phyloP scores from a whole-genome alignment of 2,329 filamentous ascomycete species.

The Talaromyces sp. region DNA sequence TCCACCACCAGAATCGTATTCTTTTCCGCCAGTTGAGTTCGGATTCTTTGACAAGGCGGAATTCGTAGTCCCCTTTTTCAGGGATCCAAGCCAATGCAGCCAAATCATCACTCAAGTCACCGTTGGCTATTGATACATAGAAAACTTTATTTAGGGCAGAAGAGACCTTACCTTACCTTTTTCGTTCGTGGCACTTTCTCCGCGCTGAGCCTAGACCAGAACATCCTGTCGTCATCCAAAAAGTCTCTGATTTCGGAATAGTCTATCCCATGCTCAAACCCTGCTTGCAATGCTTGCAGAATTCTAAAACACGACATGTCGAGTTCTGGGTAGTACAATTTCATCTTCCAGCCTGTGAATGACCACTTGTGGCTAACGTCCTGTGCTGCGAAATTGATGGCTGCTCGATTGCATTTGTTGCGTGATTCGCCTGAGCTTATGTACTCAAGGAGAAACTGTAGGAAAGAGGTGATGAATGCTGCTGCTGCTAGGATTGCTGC shows the following conservation, averaged over 20 bases:
- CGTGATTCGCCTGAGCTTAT: neutral
- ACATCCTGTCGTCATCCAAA: neutral
- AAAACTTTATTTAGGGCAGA: neutral
- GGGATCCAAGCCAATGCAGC: neutral
- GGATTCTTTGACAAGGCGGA: neutral
- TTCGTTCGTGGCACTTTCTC: neutral
- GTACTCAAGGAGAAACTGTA: neutral
- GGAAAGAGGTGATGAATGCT: neutral
- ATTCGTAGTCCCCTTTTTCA: neutral
- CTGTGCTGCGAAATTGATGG: neutral
- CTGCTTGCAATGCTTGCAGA: neutral
- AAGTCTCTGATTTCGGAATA: neutral
- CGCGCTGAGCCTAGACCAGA: neutral
- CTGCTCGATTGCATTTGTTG: neutral
- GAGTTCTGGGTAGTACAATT: neutral
- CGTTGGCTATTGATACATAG: neutral
- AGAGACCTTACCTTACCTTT: neutral
- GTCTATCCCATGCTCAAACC: neutral
- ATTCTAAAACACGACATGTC: neutral
- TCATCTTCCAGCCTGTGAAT: neutral
- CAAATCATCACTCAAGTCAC: neutral
- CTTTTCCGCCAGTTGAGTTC: neutral
- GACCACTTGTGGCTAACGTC: neutral
- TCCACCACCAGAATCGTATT: neutral
- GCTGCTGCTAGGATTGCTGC: neutral